A percentile compares a stretch with the other conserved stretches of the same genome.
Evolutionary conservation across 2,329 filamentous ascomycete species (phyloP).

Genomic region (Hymenoscyphus fraxineus): DNA sequence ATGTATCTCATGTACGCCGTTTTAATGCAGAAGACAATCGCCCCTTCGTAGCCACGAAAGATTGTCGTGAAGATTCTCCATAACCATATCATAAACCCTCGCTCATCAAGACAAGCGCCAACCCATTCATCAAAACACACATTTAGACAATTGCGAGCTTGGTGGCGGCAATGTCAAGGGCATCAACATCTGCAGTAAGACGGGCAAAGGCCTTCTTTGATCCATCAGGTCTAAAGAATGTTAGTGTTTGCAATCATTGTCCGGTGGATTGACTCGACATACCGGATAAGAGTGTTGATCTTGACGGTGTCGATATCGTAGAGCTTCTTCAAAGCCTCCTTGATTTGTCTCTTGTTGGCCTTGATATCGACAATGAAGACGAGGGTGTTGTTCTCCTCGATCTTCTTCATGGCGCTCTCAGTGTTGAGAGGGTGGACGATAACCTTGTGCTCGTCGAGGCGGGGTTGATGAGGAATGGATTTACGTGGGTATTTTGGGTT

Average conservation of each 20-base stretch:
- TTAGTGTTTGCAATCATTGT: conserved; percentile 18
- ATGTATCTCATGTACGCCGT: conserved; percentile 34
- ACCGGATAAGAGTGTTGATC: conserved; percentile 99
- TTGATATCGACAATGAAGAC: conserved; percentile 96
- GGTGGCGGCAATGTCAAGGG: conserved; percentile 97
- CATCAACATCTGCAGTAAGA: conserved; percentile 93
- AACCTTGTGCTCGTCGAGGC: conserved; percentile 96
- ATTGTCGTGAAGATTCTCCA: conserved; percentile 19
- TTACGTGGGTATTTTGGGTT: conserved; percentile 95
- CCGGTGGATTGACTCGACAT: conserved; percentile 37
- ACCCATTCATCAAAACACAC: conserved; percentile 40
- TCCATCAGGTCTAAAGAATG: conserved; percentile 71
- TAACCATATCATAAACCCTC: conserved; percentile 27
- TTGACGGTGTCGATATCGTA: conserved; percentile 98
- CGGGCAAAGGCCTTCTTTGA: conserved; percentile 98
- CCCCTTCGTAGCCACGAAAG: conserved; percentile 26
- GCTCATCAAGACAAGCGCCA: conserved; percentile 34
- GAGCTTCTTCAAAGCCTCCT: conserved; percentile 95
- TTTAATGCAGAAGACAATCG: conserved; percentile 32
- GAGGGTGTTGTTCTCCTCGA: conserved; percentile 99
- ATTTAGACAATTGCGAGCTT: conserved; percentile 96
- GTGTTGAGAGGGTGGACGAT: conserved; percentile 99
- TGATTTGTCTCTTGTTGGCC: conserved; percentile 99
- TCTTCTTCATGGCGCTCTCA: conserved; percentile 99
- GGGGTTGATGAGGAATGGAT: conserved; percentile 82